phyloP scores from a whole-genome alignment of 306 rosid genomes.

The Notholithocarpus densiflorus region DNA sequence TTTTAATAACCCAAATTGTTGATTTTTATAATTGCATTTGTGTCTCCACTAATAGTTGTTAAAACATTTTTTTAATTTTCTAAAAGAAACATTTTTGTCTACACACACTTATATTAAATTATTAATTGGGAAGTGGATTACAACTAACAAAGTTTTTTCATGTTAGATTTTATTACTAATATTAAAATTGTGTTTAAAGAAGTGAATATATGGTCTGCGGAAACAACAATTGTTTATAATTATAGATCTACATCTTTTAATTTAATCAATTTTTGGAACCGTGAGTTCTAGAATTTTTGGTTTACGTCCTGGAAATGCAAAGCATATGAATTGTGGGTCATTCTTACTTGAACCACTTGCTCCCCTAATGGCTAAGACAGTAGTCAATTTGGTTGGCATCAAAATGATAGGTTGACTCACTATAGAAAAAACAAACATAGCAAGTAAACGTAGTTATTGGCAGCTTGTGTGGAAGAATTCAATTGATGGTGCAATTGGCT shows the following conservation, averaged over 20 bases:
- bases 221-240: neutral
- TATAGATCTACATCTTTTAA: neutral
- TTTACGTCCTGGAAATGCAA: neutral
- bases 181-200: neutral
- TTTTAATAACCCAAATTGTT: neutral
- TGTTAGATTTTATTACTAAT: neutral
- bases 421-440: neutral
- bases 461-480: neutral
- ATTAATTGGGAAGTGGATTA: slow-evolving; percentile 3
- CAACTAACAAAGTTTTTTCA: neutral
- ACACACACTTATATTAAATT: neutral
- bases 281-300: neutral
- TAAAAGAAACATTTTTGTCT: neutral
- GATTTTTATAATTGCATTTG: neutral
- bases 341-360: neutral
- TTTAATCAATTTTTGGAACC: neutral
- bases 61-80: neutral
- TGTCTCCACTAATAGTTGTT: neutral
- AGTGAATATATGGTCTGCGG: neutral
- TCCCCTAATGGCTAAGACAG: neutral
- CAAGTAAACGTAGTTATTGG: neutral
- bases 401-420: slow-evolving; percentile 7
- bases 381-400: neutral
- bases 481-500: neutral
- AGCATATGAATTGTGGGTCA: neutral